phyloP scores from a whole-genome alignment of 192 early-diverging fungal genomes.

The Coemansia sp. region DNA sequence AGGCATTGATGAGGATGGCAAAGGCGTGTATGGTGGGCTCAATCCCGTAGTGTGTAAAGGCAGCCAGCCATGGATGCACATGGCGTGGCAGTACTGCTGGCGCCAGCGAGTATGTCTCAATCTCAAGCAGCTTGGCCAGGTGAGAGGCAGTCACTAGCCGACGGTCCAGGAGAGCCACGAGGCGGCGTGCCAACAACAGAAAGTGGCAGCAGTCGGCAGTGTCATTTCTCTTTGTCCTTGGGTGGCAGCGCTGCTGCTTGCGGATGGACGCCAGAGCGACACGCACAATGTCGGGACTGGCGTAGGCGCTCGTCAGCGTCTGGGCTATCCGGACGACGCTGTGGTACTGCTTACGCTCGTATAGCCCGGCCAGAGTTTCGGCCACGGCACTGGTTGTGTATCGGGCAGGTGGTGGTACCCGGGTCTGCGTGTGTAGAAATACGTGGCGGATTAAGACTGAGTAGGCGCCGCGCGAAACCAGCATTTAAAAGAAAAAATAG shows the following conservation, averaged over 20 bases:
- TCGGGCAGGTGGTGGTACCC: background rate
- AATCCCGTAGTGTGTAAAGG: conserved; percentile 3
- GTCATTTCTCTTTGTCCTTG: background rate
- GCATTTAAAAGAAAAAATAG: conserved; percentile 3
- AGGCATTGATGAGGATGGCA: conserved; percentile 17
- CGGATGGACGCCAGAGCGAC: conserved; percentile 12
- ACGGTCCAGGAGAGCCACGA: conserved; percentile 8
- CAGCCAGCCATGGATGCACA: conserved; percentile 12
- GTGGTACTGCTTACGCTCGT: background rate
- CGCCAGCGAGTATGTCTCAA: conserved; percentile 6
- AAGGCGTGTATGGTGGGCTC: conserved; percentile 10
- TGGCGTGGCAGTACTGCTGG: conserved; percentile 3
- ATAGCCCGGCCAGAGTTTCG: background rate
- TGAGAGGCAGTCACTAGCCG: conserved; percentile 5
- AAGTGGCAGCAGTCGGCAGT: too few species aligned
- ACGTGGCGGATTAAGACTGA: too few species aligned
- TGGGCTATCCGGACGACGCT: background rate
- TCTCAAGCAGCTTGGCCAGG: conserved; percentile 24
- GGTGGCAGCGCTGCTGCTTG: conserved; percentile 10
- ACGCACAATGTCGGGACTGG: conserved; percentile 2
- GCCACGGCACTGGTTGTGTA: too few species aligned
- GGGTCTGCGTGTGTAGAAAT: too few species aligned
- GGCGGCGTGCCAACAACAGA: background rate
- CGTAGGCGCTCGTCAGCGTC: background rate
- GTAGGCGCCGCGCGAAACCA: background rate